phyloP scores from a whole-genome alignment of 2,329 filamentous ascomycete genomes.

The Pseudogymnoascus sp. region DNA sequence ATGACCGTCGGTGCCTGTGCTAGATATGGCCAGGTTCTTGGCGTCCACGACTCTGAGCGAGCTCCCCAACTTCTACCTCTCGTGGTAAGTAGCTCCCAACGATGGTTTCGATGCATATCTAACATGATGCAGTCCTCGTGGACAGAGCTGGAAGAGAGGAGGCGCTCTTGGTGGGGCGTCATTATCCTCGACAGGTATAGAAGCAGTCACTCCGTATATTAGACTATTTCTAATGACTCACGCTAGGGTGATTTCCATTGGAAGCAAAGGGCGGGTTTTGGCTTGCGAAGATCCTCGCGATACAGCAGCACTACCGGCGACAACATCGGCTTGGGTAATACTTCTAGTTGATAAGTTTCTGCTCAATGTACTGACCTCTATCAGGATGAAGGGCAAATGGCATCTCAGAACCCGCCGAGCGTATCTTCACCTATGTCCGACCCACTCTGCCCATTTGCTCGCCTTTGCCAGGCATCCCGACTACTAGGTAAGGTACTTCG shows the following conservation, averaged over 20 bases:
- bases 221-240: conserved; percentile 12
- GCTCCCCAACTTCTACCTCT: conserved; percentile 33
- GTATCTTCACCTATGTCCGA: conserved; percentile 36
- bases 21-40: conserved; percentile 41
- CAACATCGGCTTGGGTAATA: conserved; percentile 36
- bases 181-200: conserved; percentile 39
- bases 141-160: conserved; percentile 42
- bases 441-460: conserved; percentile 43
- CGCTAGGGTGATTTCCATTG: conserved; percentile 26
- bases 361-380: neutral
- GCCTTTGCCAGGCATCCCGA: conserved; percentile 38
- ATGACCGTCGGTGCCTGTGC: conserved; percentile 41
- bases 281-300: conserved; percentile 26
- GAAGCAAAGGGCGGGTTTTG: conserved; percentile 24
- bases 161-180: conserved; percentile 43
- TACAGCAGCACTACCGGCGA: conserved; percentile 21
- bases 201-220: neutral
- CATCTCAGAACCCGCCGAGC: conserved; percentile 24
- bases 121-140: conserved; percentile 33
- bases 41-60: conserved; percentile 33
- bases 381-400: conserved; percentile 34
- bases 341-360: neutral
- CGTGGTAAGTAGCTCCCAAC: conserved; percentile 24
- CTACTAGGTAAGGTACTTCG: conserved; percentile 31
- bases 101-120: conserved; percentile 2